Percentiles rank a stretch among this genome's conserved stretches.
These are phyloP conservation scores for Phytophthora idaei DNA, from an alignment of 352 stramenopile genomes.

Conservation along the genomic window DNA sequence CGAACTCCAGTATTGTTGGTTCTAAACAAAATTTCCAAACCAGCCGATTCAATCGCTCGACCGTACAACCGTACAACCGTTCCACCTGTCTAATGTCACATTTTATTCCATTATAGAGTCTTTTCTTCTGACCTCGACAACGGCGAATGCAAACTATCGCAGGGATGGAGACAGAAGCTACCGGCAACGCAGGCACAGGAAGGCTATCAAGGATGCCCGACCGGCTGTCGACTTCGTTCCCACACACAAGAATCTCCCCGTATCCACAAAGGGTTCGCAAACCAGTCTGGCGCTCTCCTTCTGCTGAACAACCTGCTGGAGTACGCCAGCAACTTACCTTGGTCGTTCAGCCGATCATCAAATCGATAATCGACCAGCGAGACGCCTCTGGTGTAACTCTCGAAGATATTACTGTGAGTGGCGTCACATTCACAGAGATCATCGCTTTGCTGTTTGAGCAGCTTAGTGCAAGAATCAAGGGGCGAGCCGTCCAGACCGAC, in stretches of 20 bases:
- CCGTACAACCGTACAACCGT: not conserved
- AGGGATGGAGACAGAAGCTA: not conserved
- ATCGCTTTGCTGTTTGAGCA: not conserved
- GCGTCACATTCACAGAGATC: not conserved
- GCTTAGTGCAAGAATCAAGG: not conserved
- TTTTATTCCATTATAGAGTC: not conserved
- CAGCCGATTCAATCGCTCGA: not conserved
- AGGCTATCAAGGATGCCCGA: not conserved
- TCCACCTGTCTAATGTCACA: not conserved
- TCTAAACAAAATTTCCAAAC: not conserved
- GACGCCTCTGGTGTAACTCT: not conserved
- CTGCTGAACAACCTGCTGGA: not conserved
- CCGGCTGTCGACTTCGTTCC: not conserved
- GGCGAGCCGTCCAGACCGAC: conserved; percentile 14
- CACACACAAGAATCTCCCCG: not conserved
- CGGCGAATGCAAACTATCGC: not conserved
- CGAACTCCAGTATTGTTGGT: not conserved
- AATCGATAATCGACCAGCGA: not conserved
- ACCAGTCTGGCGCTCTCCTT: not conserved
- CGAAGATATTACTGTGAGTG: not conserved
- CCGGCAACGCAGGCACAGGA: not conserved
- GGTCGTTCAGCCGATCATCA: not conserved
- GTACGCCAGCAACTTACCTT: not conserved
- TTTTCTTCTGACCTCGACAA: not conserved
- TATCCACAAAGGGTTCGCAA: not conserved